phyloP scores from a whole-genome alignment of 164 flowering plant genomes.

The Buxus sempervirens region DNA sequence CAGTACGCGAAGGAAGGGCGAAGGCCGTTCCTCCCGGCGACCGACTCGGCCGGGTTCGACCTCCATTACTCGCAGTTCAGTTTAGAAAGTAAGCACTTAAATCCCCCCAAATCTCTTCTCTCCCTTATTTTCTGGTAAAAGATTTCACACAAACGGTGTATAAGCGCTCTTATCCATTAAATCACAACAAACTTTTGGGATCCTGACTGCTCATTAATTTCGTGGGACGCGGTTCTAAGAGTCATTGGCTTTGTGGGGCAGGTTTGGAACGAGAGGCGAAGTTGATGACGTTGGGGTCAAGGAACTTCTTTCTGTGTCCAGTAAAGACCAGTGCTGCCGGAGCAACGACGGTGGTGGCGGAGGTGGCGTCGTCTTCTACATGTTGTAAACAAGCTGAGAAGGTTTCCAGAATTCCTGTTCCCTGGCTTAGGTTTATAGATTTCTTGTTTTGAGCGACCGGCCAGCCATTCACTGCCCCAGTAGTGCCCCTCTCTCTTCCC shows the following conservation, averaged over 20 bases:
- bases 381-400: conserved; percentile 67
- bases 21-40: conserved; percentile 52
- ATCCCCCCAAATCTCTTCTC: neutral
- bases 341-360: neutral
- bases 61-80: conserved; percentile 95
- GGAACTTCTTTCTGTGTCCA: conserved; percentile 80
- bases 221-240: no score
- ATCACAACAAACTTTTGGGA: no score
- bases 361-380: conserved; percentile 36
- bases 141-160: no score
- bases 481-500: no score
- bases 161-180: no score
- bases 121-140: no score
- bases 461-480: no score
- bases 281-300: conserved; percentile 67
- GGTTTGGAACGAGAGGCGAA: conserved; percentile 74
- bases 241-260: conserved; percentile 15
- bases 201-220: no score
- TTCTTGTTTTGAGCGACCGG: conserved; percentile 33
- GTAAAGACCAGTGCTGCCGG: conserved; percentile 18
- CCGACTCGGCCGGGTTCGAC: conserved; percentile 45
- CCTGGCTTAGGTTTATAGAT: conserved; percentile 75
- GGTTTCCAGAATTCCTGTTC: conserved; percentile 27
- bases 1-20: conserved; percentile 73
- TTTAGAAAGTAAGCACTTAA: conserved; percentile 65